Evolutionary conservation across 352 stramenopile species (phyloP).

Genomic region (Phytopythium vexans): DNA sequence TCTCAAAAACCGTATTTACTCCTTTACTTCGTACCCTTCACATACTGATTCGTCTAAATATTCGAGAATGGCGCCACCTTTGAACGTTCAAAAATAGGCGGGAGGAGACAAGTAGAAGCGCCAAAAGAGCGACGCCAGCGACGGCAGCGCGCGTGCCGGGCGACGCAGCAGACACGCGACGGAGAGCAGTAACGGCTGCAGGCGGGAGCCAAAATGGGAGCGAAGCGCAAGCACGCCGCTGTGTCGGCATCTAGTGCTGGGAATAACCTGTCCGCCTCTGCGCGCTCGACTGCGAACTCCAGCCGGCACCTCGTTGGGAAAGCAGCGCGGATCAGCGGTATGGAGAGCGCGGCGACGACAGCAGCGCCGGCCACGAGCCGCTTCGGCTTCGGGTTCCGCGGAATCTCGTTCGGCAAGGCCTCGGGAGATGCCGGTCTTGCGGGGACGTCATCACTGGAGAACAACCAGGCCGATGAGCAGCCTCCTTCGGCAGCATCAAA

Average conservation of each 20-base stretch:
- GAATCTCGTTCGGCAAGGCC: constrained; percentile 20
- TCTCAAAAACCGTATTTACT: constrained; percentile 9
- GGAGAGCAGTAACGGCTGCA: constrained; percentile 1
- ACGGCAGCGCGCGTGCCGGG: neutral
- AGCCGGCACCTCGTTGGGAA: constrained; percentile 19
- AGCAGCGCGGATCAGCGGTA: constrained; percentile 6
- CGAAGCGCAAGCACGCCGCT: constrained; percentile 32
- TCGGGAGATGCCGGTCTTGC: too few species aligned
- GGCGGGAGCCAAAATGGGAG: constrained; percentile 14
- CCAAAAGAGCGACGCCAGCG: neutral
- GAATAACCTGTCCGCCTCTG: constrained; percentile 6
- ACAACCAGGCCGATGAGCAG: constrained; percentile 7
- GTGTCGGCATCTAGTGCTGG: constrained; percentile 2
- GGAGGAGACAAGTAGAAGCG: neutral
- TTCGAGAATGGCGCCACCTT: too few species aligned
- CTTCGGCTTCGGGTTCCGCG: constrained; percentile 40
- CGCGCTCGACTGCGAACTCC: constrained; percentile 13
- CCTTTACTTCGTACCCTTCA: too few species aligned
- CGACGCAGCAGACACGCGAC: neutral
- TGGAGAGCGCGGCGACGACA: constrained; percentile 8
- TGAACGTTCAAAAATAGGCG: constrained; percentile 18
- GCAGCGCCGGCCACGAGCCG: constrained; percentile 5
- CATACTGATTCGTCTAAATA: too few species aligned
- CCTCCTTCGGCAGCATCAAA: constrained; percentile 1
- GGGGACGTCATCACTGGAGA: neutral